Conservation (phyloP, 2,329 filamentous ascomycete species). For the Arthrobotrys iridis region DNA sequence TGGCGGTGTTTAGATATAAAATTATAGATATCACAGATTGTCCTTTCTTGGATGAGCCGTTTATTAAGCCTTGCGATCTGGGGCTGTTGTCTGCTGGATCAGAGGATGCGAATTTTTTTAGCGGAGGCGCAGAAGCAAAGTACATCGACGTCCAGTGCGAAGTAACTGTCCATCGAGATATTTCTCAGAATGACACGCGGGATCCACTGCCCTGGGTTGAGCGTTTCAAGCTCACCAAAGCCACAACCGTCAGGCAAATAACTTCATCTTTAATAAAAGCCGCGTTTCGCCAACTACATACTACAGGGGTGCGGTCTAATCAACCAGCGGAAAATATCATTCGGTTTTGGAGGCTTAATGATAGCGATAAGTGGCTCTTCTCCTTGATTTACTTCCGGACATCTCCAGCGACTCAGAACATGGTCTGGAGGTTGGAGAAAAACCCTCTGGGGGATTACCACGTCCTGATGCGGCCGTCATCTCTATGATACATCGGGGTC, state of each 20-base stretch:
- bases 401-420: not conserved
- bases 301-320: not conserved
- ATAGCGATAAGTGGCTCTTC: not conserved
- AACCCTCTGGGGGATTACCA: not conserved
- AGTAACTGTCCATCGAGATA: not conserved
- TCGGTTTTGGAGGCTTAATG: not conserved
- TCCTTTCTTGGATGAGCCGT: slow-evolving; percentile 31
- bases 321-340: slow-evolving; percentile 10
- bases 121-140: not conserved
- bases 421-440: not conserved
- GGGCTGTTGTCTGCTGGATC: not conserved
- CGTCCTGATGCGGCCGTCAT: not conserved
- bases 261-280: not conserved
- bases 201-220: not conserved
- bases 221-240: not conserved
- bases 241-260: slow-evolving; percentile 5
- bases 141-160: not conserved
- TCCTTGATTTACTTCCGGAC: slow-evolving; percentile 7
- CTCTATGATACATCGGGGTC: no score
- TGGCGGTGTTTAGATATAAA: slow-evolving; percentile 3
- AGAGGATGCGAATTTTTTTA: not conserved
- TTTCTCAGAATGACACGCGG: not conserved
- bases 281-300: not conserved
- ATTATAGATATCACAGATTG: slow-evolving; percentile 20
- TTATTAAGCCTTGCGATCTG: not conserved